phyloP scores from a whole-genome alignment of 306 rosid genomes.

The Trifolium fragiferum region DNA sequence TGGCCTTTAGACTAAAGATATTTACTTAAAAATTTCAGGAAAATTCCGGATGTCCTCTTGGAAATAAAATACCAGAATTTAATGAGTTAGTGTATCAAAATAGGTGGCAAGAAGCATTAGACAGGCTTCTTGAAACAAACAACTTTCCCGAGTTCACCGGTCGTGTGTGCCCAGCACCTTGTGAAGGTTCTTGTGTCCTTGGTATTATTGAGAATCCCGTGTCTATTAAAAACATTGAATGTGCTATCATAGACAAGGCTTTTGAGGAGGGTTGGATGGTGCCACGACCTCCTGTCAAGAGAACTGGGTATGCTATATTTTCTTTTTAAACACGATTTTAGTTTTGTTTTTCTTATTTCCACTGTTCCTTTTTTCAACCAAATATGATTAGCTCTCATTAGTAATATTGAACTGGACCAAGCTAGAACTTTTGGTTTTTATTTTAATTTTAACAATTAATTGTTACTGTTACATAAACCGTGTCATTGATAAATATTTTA shows the following conservation, averaged over 20 bases:
- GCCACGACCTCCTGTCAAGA: constrained; percentile 83
- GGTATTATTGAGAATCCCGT: constrained; percentile 84
- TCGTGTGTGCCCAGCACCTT: constrained; percentile 99
- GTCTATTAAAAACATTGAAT: constrained; percentile 92
- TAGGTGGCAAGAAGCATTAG: constrained; percentile 96
- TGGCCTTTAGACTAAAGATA: constrained; percentile 17
- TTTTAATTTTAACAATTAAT: neutral
- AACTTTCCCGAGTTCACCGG: constrained; percentile 99
- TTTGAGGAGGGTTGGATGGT: constrained; percentile 99
- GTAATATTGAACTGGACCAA: neutral
- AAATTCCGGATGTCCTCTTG: constrained; percentile 96
- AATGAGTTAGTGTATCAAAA: constrained; percentile 94
- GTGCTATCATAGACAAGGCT: constrained; percentile 98
- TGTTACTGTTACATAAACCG: neutral
- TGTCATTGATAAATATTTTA: constrained; percentile 17
- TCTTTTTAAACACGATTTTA: neutral
- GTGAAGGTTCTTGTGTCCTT: constrained; percentile 96
- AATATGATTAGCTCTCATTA: constrained; percentile 4
- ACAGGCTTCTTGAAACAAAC: constrained; percentile 94
- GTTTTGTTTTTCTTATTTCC: constrained; percentile 22
- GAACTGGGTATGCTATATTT: constrained; percentile 75
- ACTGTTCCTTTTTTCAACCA: constrained; percentile 28
- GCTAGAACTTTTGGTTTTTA: neutral
- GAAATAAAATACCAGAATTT: constrained; percentile 97
- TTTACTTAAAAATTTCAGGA: constrained; percentile 64